Base-by-base conservation (phyloP, 2,329 filamentous ascomycete genomes). In the Cercospora sojina region DNA sequence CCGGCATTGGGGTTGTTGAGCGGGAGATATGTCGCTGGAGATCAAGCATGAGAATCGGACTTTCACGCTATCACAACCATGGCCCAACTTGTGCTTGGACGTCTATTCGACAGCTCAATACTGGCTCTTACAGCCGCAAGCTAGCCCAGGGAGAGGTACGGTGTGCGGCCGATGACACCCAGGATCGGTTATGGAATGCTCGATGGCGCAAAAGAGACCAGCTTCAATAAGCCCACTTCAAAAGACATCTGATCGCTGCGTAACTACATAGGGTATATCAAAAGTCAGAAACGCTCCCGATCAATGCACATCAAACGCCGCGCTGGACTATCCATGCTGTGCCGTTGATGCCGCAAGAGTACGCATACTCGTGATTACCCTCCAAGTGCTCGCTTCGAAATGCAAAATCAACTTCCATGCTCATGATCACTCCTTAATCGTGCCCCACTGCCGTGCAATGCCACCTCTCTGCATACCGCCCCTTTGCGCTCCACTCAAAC, bases 371-470 rank as follows among this genome's bases (percentile, higher is more conserved):
- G 2, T 20, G 27, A 61, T 51, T 13, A 53, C 18, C 25, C 25
- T 31, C 20, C 25, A n/a, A 32, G 29, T 23, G 41, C 18, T 47
- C 25, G 58, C 58, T 60, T 29, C 58, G 23, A 43, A 60, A 47
- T 41, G 35, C 23, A 27, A 49, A 43, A 47, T 31, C 31, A 25
- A 41, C 18, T 8, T 29, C 25, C 35, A 47, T n/a, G 25, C 41
- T 60, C 58, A 29, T 49, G 12, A 23, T 55, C 65, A 71, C 38
- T 71, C 68, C 32, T 69, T 59, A 57, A 71, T 71, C 31, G 70
- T 71, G 7, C 70, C 70, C 68, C 68, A 71, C 9, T 59, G 60
- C 63, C 69, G 61, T 29, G 64, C 66, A 25, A 68, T 41, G 1
- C 60, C 68, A 47, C 67, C 65, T 29, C 64, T 65, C 25, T 64